Evolutionary conservation across 495 filamentous ascomycete species (phyloP), one percentile per base, ranked within the genome.

Genomic region (Penicillium mononematosum): DNA sequence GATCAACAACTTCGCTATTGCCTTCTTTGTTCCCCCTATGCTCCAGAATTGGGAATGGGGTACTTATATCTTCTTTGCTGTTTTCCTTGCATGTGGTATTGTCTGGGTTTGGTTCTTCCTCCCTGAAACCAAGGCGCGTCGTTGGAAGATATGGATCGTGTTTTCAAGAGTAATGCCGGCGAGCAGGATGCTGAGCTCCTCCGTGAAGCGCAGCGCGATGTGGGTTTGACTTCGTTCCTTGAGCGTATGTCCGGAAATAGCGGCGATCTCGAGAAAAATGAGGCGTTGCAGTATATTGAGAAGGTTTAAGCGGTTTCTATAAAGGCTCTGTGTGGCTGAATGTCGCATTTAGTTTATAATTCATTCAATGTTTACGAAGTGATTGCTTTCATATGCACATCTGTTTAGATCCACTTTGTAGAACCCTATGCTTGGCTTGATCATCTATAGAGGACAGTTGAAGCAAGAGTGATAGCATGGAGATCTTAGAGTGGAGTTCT

Each of bases 71-170:
- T 67, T 82, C 58, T 80, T 73, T 38, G 72, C 70, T 2, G 65
- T 31, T 1, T 70, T 71, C 53, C 63, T 75, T 22, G 47, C 63
- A 20, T 65, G 68, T 10, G 70, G 75, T 11, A 72, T 74, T 22
- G 53, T 69, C 5, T 79, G 76, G 64, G 71, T 78, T n/a, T 80
- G 68, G 56, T 70, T 76, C 62, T 78, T 78, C 60, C 64, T 80
- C 8, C 76, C 76, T 16, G 78, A 82, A 60, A 89, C 87, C 4
- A 85, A 81, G 56, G 81, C 34, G 85, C 88, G 64, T 82, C 80
- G 2, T 78, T 89, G 16, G 87, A 91, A 70, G 87, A 89, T 67
- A 79, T 89, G 63, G 74, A 78, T 60, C 72, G 72, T 2, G 74
- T 81, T 0, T 81, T 81, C 58, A 63, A 58, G 5, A 76, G 72